Percentiles rank a stretch among this genome's conserved stretches.
Conservation (phyloP, 768 basidiomycete species). For the Tubosaeta sp. region DNA sequence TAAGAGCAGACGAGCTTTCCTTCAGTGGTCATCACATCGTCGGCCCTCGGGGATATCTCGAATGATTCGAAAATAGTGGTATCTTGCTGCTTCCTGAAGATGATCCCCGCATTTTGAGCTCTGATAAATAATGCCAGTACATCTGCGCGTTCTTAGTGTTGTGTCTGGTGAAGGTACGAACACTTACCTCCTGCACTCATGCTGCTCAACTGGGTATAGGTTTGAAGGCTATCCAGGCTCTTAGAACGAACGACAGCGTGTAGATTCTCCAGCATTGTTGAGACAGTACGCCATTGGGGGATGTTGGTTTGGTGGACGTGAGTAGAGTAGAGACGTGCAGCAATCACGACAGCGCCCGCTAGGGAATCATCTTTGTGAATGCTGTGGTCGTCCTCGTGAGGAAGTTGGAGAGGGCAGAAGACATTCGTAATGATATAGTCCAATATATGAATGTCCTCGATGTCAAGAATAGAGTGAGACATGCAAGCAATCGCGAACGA, state of each 20-base stretch:
- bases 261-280: conserved; percentile 23
- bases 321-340: conserved; percentile 8
- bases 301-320: neutral
- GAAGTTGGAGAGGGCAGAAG: conserved; percentile 38
- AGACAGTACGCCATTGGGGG: conserved; percentile 5
- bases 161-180: neutral
- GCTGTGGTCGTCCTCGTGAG: conserved; percentile 30
- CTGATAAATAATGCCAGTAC: conserved; percentile 35
- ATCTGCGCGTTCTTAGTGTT: conserved; percentile 25
- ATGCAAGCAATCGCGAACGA: neutral
- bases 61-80: conserved; percentile 26
- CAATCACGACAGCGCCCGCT: conserved; percentile 13
- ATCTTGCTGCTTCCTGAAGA: conserved; percentile 29
- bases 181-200: conserved; percentile 23
- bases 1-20: conserved; percentile 43
- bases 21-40: conserved; percentile 29
- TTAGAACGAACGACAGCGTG: neutral
- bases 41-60: conserved; percentile 37
- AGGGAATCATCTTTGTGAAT: conserved; percentile 26
- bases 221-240: neutral
- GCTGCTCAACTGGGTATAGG: neutral
- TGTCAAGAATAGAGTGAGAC: neutral
- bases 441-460: neutral
- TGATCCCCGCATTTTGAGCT: conserved; percentile 45
- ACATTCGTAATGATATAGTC: conserved; percentile 38